phyloP scores from a whole-genome alignment of 768 basidiomycete species.

The Lactarius vividus region DNA sequence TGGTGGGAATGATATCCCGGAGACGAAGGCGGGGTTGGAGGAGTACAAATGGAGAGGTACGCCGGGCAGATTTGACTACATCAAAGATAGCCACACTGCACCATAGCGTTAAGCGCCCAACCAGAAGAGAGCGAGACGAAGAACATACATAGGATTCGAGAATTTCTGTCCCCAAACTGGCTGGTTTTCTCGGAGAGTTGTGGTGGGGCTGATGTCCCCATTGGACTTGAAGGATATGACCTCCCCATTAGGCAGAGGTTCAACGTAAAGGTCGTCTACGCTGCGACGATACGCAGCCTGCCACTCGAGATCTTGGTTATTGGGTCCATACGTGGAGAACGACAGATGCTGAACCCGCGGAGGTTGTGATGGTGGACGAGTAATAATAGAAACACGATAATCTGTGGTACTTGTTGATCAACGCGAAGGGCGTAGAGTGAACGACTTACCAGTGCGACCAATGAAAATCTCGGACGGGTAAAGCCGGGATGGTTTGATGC shows the following conservation, averaged over 20 bases:
- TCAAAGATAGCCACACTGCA: slow-evolving; percentile 81
- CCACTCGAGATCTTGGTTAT: slow-evolving; percentile 73
- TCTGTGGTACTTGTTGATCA: slow-evolving; percentile 44
- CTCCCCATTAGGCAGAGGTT: slow-evolving; percentile 75
- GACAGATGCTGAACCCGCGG: slow-evolving; percentile 74
- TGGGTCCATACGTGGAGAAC: slow-evolving; percentile 92
- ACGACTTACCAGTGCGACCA: slow-evolving; percentile 57
- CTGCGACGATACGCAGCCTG: slow-evolving; percentile 75
- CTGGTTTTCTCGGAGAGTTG: slow-evolving; percentile 36
- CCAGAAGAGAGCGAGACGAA: neutral
- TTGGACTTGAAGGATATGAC: slow-evolving; percentile 68
- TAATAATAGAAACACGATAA: slow-evolving; percentile 84
- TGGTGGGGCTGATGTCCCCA: slow-evolving; percentile 32
- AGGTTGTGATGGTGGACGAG: slow-evolving; percentile 43
- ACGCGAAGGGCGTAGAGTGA: neutral
- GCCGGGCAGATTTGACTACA: slow-evolving; percentile 49
- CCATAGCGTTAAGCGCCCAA: neutral
- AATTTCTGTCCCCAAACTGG: slow-evolving; percentile 62
- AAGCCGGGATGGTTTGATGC: slow-evolving; percentile 39
- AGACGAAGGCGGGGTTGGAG: slow-evolving; percentile 82
- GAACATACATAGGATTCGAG: slow-evolving; percentile 62
- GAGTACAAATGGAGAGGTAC: slow-evolving; percentile 70
- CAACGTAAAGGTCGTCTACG: slow-evolving; percentile 77
- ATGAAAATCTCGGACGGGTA: slow-evolving; percentile 52
- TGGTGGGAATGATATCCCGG: slow-evolving; percentile 61